phyloP scores from a whole-genome alignment of 208 protist genomes.

The Naegleria lovaniensis region DNA sequence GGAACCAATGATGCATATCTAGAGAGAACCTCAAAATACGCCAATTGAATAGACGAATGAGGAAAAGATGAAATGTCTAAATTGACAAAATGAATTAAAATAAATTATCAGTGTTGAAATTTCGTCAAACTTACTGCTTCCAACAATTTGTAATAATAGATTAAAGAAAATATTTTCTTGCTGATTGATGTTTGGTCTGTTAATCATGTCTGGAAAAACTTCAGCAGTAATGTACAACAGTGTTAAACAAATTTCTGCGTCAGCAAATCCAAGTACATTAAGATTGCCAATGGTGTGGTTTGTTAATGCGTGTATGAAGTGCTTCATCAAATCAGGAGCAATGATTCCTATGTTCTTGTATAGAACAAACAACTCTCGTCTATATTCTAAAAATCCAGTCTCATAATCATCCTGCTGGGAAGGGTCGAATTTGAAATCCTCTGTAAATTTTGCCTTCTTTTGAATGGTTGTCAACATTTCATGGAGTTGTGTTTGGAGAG shows the following conservation, averaged over 20 bases:
- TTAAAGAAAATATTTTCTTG: not conserved
- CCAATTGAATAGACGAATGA: not conserved
- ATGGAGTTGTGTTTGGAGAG: not conserved
- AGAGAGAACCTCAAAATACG: not conserved
- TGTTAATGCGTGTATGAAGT: not conserved
- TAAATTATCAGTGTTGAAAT: no score
- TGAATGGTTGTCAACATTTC: not conserved
- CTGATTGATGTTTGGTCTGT: not conserved
- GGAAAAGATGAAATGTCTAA: not conserved
- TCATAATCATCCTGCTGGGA: slow-evolving; percentile 1
- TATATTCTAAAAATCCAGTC: not conserved
- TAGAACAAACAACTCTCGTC: not conserved
- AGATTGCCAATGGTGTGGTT: not conserved
- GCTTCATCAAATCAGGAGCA: not conserved
- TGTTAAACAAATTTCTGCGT: not conserved
- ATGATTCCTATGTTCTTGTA: not conserved
- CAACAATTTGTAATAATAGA: not conserved
- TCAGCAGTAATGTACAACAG: not conserved
- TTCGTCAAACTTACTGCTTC: not conserved
- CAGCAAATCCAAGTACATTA: not conserved
- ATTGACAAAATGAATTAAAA: no score
- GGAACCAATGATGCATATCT: not conserved
- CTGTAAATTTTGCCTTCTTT: not conserved
- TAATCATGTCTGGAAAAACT: not conserved
- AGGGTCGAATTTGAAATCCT: slow-evolving; percentile 14